Percentiles rank a stretch among this genome's conserved stretches.
Conservation (phyloP, 306 rosid genomes). For the Pterocarpus santalinus region DNA sequence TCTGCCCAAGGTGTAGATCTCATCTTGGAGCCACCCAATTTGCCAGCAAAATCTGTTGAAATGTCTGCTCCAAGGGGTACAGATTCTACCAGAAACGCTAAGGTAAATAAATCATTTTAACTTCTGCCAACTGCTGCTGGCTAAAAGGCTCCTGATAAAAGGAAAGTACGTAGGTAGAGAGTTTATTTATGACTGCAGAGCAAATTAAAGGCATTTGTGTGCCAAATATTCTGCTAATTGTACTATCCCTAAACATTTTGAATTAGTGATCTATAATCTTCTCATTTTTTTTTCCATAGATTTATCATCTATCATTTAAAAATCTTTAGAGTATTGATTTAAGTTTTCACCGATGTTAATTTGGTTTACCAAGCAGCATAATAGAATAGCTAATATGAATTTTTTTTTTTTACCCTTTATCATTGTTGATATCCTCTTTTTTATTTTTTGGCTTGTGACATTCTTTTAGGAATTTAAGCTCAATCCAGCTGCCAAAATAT, state of each 20-base stretch:
- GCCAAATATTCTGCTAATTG: neutral
- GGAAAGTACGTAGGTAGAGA: neutral
- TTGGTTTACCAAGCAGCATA: constrained; percentile 31
- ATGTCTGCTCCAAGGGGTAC: constrained; percentile 55
- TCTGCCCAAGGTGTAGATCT: constrained; percentile 53
- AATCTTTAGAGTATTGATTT: constrained; percentile 28
- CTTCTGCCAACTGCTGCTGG: constrained; percentile 31
- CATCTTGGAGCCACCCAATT: constrained; percentile 50
- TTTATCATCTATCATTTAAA: constrained; percentile 28
- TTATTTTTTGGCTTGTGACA: constrained; percentile 3
- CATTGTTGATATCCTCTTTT: constrained; percentile 25
- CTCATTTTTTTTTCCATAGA: constrained; percentile 5
- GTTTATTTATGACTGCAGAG: constrained; percentile 26
- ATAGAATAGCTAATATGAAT: constrained; percentile 20
- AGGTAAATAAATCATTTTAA: constrained; percentile 60
- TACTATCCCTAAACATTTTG: constrained; percentile 40
- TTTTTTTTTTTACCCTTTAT: neutral
- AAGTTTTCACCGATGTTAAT: constrained; percentile 16
- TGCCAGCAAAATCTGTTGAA: constrained; percentile 54
- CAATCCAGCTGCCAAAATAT: constrained; percentile 87
- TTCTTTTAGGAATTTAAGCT: constrained; percentile 84
- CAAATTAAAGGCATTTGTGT: constrained; percentile 4
- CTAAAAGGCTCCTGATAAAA: constrained; percentile 32
- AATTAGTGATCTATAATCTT: constrained; percentile 25
- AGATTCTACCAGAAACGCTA: constrained; percentile 62